These are phyloP conservation scores for Kodamaea fungicola DNA, from an alignment of 1,139 yeast genomes.

Conservation along the genomic window DNA sequence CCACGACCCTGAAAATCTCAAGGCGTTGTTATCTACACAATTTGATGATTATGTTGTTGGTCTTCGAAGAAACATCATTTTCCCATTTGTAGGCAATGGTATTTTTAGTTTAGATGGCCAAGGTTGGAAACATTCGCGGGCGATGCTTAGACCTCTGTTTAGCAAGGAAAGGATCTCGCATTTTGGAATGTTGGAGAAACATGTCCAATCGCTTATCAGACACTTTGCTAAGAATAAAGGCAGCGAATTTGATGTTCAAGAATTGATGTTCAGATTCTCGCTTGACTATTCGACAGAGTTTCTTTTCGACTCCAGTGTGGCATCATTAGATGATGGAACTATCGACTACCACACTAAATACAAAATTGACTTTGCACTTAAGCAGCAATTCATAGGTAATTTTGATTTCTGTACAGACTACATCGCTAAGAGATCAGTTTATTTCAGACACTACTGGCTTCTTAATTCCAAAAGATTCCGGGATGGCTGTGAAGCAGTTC, in stretches of 20 bases:
- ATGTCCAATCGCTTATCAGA: constrained; percentile 35
- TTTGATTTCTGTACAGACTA: constrained; percentile 31
- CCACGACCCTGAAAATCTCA: constrained; percentile 25
- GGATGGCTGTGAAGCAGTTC: constrained; percentile 17
- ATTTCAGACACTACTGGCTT: constrained; percentile 25
- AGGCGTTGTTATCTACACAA: constrained; percentile 39
- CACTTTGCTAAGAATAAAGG: constrained; percentile 25
- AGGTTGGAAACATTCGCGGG: constrained; percentile 57
- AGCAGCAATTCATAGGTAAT: constrained; percentile 23
- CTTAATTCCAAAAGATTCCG: constrained; percentile 30
- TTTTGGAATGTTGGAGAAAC: constrained; percentile 46
- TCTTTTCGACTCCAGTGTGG: constrained; percentile 35
- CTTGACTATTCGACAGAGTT: constrained; percentile 43
- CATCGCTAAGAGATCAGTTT: constrained; percentile 27
- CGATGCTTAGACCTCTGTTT: constrained; percentile 58
- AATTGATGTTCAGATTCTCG: constrained; percentile 35
- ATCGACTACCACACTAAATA: constrained; percentile 12
- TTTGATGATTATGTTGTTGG: constrained; percentile 55
- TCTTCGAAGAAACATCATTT: constrained; percentile 37
- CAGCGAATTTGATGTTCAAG: constrained; percentile 31
- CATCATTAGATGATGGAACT: constrained; percentile 25
- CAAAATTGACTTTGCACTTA: constrained; percentile 14
- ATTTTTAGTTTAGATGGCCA: constrained; percentile 54
- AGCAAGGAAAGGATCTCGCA: constrained; percentile 54
- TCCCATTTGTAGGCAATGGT: constrained; percentile 52